A percentile compares a stretch with the other conserved stretches of the same genome.
Evolutionary conservation across 768 basidiomycete genomes (phyloP).

Genomic region (Hygrocybe coccinea): DNA sequence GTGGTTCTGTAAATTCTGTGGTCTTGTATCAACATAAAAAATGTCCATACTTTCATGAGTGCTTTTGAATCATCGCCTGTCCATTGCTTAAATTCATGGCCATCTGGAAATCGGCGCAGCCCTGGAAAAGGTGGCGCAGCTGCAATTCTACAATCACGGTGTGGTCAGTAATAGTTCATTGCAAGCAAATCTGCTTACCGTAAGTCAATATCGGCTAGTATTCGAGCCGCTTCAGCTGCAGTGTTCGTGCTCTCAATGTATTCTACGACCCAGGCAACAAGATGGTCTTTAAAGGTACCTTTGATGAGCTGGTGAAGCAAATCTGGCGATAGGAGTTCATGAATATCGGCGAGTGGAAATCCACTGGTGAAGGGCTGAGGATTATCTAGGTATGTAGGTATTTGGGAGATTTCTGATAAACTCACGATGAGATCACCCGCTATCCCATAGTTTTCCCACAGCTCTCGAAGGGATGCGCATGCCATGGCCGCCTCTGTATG

Average conservation of each 20-base stretch:
- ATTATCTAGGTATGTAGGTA: background rate
- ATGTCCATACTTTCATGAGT: constrained; percentile 8
- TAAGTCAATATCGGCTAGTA: constrained; percentile 30
- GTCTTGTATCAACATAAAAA: background rate
- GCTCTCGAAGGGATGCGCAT: constrained; percentile 9
- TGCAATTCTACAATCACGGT: constrained; percentile 7
- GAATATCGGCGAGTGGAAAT: constrained; percentile 34
- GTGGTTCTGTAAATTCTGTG: background rate
- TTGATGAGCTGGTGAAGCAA: constrained; percentile 35
- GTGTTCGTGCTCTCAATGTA: constrained; percentile 21
- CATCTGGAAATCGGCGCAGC: constrained; percentile 6
- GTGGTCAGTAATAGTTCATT: too few species aligned
- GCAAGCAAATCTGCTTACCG: background rate
- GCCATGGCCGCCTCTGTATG: constrained; percentile 20
- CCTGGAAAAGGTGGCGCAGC: constrained; percentile 8
- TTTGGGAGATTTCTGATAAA: background rate
- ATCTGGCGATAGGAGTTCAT: constrained; percentile 29
- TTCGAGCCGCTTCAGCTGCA: constrained; percentile 12
- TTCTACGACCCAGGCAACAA: constrained; percentile 30
- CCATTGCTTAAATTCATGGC: constrained; percentile 11
- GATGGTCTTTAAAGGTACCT: constrained; percentile 36
- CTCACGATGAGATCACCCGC: constrained; percentile 27
- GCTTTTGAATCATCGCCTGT: constrained; percentile 13
- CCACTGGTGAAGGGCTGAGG: constrained; percentile 5
- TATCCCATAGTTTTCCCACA: constrained; percentile 34